Base-by-base conservation (phyloP, 192 early-diverging fungal genomes). In the Pilaira anomala region DNA sequence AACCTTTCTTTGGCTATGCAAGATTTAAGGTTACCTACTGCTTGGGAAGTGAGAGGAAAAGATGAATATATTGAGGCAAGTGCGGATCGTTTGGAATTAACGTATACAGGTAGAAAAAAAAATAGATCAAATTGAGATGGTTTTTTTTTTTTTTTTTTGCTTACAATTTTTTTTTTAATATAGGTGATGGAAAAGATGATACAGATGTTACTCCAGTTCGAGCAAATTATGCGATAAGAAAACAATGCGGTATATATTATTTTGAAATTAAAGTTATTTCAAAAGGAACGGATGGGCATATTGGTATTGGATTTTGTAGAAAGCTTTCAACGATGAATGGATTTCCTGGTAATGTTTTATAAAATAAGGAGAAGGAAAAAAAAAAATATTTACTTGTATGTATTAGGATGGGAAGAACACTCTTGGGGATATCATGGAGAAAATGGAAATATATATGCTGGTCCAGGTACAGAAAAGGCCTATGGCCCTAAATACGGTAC, bases 371-470 rank as follows among this genome's bases (percentile, higher is more conserved):
- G 16, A 40, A n/a, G 46, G 13, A 45, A 13, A 25, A 30, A 45
- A 22, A 24, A 21, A 25, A 54, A 5, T n/a, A n/a, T n/a, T n/a
- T n/a, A n/a, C n/a, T n/a, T n/a, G n/a, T n/a, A n/a, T 40, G 39
- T 40, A 40, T 40, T 55, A 66, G 66, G 96, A 3, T 96, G 90
- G 91, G 93, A 96, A 54, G 72, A 82, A 4, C 71, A 85, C 48
- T 94, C 93, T 14, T 99, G 93, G 92, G 97, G 97, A 13, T 99
- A 98, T 78, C 94, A 98, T 71, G 96, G 93, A 50, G 94, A 96
- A 68, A 93, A 98, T 72, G 97, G 97, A 22, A 78, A 94, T 52
- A 75, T 79, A 25, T 97, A 93, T 65, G 77, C 77, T 49, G 85
- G 87, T 3, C 52, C 53, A 13, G 91, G 91, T 3, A 87, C 81